A percentile compares a stretch with the other conserved stretches of the same genome.
phyloP scores from a whole-genome alignment of 2,329 filamentous ascomycete species.

The Conoideocrella luteorostrata region DNA sequence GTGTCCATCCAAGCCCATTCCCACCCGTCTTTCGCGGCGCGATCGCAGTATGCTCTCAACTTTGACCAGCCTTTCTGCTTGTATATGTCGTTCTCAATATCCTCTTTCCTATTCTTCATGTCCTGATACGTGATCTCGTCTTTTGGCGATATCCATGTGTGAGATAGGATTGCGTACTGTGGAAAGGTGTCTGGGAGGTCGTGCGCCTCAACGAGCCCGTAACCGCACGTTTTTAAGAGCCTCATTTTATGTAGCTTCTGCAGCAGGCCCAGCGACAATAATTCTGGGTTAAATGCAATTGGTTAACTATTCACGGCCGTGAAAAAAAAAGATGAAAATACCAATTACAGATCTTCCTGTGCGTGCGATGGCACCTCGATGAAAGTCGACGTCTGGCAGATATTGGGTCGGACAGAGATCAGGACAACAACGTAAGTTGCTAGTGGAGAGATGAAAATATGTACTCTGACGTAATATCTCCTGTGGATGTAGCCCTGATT shows the following conservation, averaged over 20 bases:
- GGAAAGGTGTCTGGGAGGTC: constrained; percentile 4
- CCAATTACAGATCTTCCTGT: not conserved
- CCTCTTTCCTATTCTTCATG: constrained; percentile 1
- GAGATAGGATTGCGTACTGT: constrained; percentile 18
- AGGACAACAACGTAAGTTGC: not conserved
- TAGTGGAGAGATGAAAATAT: not conserved
- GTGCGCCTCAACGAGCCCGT: not conserved
- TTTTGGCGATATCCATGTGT: constrained; percentile 13
- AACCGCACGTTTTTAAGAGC: not conserved
- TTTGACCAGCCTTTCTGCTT: constrained; percentile 3
- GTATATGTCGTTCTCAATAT: not conserved
- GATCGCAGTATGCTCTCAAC: not conserved
- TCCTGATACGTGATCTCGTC: constrained; percentile 14
- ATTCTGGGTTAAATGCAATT: not conserved
- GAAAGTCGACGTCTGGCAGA: not conserved
- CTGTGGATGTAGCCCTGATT: not conserved
- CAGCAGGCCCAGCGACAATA: not conserved
- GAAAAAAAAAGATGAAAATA: not conserved
- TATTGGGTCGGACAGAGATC: not conserved
- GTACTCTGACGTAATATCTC: not conserved
- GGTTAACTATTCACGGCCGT: not conserved
- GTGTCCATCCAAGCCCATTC: constrained; percentile 21
- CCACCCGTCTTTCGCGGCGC: not conserved
- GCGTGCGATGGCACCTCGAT: not conserved
- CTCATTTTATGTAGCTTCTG: not conserved